A percentile compares a stretch with the other conserved stretches of the same genome.
phyloP scores from a whole-genome alignment of 192 early-diverging fungal genomes.

The Podila clonocystis region DNA sequence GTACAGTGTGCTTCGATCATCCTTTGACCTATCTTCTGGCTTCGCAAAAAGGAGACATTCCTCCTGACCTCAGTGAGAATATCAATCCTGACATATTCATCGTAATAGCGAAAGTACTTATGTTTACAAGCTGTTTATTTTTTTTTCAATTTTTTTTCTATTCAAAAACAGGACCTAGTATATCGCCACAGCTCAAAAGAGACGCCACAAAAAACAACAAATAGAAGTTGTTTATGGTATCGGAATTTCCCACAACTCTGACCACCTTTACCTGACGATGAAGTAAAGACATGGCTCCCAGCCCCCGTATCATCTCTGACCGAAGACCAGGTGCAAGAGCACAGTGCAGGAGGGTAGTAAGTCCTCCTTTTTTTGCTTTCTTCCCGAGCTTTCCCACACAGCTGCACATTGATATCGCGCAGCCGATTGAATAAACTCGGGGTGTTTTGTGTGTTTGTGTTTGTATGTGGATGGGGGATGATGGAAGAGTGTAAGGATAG shows the following conservation, averaged over 20 bases:
- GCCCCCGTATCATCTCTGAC: conserved; percentile 12
- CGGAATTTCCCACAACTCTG: conserved; percentile 43
- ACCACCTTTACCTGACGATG: conserved; percentile 7
- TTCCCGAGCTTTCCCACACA: conserved; percentile 51
- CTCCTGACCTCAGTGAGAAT: no score
- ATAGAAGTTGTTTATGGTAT: neutral
- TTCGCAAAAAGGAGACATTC: no score
- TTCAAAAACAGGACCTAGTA: no score
- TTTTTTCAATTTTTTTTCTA: no score
- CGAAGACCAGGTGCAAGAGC: conserved; percentile 18
- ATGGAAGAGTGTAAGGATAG: no score
- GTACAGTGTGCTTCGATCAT: no score
- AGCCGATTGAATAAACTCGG: conserved; percentile 52
- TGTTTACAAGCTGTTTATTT: no score
- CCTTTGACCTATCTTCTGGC: no score
- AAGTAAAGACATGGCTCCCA: conserved; percentile 10
- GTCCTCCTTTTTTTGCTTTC: conserved; percentile 47
- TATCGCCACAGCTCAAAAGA: neutral
- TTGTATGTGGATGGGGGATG: neutral
- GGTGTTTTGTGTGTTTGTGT: conserved; percentile 22
- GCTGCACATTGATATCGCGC: conserved; percentile 47
- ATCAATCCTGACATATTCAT: no score
- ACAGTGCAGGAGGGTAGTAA: conserved; percentile 50
- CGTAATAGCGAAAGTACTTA: no score
- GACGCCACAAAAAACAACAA: neutral